Base-by-base conservation (phyloP, 2,329 filamentous ascomycete species). In the Pseudophaeomoniella oleicola region DNA sequence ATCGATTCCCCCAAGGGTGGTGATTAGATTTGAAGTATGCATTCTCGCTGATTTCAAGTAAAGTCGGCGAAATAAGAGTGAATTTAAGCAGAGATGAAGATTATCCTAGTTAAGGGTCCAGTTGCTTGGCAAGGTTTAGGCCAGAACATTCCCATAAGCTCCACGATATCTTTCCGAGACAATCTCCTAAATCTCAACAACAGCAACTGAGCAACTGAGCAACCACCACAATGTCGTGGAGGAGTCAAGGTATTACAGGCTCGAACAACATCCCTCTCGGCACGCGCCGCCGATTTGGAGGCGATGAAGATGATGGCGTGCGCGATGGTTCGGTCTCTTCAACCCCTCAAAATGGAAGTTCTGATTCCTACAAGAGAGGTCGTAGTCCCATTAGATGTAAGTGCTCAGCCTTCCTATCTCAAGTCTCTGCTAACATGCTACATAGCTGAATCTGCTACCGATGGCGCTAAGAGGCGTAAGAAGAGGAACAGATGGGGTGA, bases 401-500 rank as follows among this genome's bases (percentile, higher is more conserved):
- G 71, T 66, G 17, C 30, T 39, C 15, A 19, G 36, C n/a, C 32
- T n/a, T n/a, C 29, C 30, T 15, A 30, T 15, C 33, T 3, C 4
- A 16, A 16, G 36, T 19, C 11, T 16, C 36, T 35, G 32, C 38
- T 48, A 43, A 49, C 22, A 13, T 27, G 43, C 54, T 44, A 57
- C 39, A 35, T 37, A 59, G 55, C 57, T 40, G 54, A 61, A 54
- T 67, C 70, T 47, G 61, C 67, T 44, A 70, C 60, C 35, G 87
- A 94, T 62, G 88, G 84, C 40, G 75, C 80, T 44, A 83, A 82
- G 57, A 81, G 81, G 52, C 84, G 90, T 60, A 94, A 93, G 78
- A 96, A 94, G 79, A 81, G 88, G 59, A 98, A 98, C 60, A 79
- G 90, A 56, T 98, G 90, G 90, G 90, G 90, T 47, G 88, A 96